A percentile compares a stretch with the other conserved stretches of the same genome.
These are phyloP conservation scores for Cercospora sp. DNA, from an alignment of 2,329 filamentous ascomycete species.

Conservation along the genomic window DNA sequence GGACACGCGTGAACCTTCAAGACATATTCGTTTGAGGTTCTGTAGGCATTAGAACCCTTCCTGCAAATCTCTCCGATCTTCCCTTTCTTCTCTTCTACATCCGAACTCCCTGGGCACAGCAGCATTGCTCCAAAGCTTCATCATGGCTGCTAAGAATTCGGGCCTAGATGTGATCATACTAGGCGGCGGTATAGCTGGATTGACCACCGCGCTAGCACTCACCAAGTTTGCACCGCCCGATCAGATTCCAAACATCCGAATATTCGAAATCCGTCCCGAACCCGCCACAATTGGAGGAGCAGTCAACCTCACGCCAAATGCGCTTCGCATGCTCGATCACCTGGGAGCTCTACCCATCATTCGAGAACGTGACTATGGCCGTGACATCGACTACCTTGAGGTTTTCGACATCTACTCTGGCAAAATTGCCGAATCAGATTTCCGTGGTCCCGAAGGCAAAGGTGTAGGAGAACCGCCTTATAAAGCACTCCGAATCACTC, in stretches of 20 bases:
- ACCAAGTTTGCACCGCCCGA: slow-evolving; percentile 45
- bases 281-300: slow-evolving; percentile 50
- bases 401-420: slow-evolving; percentile 48
- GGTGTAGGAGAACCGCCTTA: slow-evolving; percentile 48
- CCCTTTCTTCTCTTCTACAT: background rate
- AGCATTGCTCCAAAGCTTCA: background rate
- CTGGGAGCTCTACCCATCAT: slow-evolving; percentile 42
- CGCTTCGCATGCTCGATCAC: slow-evolving; percentile 44
- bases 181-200: slow-evolving; percentile 55
- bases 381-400: slow-evolving; percentile 47
- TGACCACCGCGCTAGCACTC: slow-evolving; percentile 52
- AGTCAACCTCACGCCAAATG: slow-evolving; percentile 52
- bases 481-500: slow-evolving; percentile 47
- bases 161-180: slow-evolving; percentile 50
- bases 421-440: slow-evolving; percentile 47
- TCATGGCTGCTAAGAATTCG: slow-evolving; percentile 35
- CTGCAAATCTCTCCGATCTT: background rate
- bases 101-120: background rate
- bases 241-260: slow-evolving; percentile 44
- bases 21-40: background rate
- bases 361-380: slow-evolving; percentile 43
- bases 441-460: slow-evolving; percentile 45
- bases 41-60: background rate
- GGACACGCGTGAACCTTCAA: background rate
- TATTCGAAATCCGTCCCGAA: slow-evolving; percentile 51